Percentiles rank a stretch among this genome's conserved stretches.
These are phyloP conservation scores for Aureobasidium sp. DNA, from an alignment of 2,329 filamentous ascomycete species.

Conservation along the genomic window DNA sequence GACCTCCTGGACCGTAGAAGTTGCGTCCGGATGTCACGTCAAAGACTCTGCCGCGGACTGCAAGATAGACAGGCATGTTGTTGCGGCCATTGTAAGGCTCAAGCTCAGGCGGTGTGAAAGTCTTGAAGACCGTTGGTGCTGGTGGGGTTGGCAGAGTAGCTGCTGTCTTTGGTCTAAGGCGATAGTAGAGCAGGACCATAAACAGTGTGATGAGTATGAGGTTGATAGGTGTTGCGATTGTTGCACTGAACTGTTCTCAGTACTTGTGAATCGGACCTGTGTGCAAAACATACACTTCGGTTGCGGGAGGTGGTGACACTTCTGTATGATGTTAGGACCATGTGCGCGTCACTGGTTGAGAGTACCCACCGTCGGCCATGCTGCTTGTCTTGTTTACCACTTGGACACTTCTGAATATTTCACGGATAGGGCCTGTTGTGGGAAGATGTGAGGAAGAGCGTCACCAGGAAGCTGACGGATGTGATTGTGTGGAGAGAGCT, in stretches of 20 bases:
- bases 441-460: neutral
- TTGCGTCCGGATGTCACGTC: slow-evolving; percentile 80
- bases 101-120: slow-evolving; percentile 76
- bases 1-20: slow-evolving; percentile 93
- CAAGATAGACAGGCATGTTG: slow-evolving; percentile 70
- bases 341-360: neutral
- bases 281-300: slow-evolving; percentile 31
- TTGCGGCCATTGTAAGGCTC: slow-evolving; percentile 74
- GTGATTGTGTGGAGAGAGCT: neutral
- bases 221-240: slow-evolving; percentile 52
- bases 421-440: neutral
- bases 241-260: slow-evolving; percentile 32
- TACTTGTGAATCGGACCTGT: slow-evolving; percentile 11
- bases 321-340: slow-evolving; percentile 9
- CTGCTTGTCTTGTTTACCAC: neutral
- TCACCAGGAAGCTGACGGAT: neutral
- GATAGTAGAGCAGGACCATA: slow-evolving; percentile 47
- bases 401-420: neutral
- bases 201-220: slow-evolving; percentile 51
- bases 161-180: slow-evolving; percentile 36
- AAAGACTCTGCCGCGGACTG: slow-evolving; percentile 85
- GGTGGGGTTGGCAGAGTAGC: slow-evolving; percentile 45
- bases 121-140: slow-evolving; percentile 74
- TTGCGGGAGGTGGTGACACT: slow-evolving; percentile 25
- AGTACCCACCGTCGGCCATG: slow-evolving; percentile 1